phyloP scores from a whole-genome alignment of 257 asterid genomes.

The Scutellaria barbata region DNA sequence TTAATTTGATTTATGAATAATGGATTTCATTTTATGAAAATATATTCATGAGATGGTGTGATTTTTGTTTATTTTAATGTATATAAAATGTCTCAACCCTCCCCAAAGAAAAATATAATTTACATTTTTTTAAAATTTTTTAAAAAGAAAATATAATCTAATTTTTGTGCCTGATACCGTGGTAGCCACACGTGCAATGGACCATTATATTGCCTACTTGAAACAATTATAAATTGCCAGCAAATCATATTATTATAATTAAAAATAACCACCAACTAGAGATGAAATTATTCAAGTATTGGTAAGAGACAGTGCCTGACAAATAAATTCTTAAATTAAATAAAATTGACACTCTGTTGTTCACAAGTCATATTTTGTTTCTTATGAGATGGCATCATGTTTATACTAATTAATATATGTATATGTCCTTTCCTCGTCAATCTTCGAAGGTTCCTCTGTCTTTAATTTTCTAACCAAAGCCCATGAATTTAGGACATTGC shows the following conservation, averaged over 20 bases:
- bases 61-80: too few relatives aligned
- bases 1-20: too few relatives aligned
- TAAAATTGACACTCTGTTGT: constrained; percentile 21
- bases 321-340: constrained; percentile 1
- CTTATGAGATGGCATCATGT: constrained; percentile 35
- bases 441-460: constrained; percentile 17
- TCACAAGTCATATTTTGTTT: constrained; percentile 12
- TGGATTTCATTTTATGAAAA: too few relatives aligned
- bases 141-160: background rate
- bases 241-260: background rate
- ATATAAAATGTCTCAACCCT: too few relatives aligned
- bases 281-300: background rate
- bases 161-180: background rate
- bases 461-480: constrained; percentile 15
- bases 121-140: background rate
- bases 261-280: constrained; percentile 12
- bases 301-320: constrained; percentile 34
- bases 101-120: too few relatives aligned
- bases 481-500: constrained; percentile 31
- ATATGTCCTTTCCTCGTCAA: constrained; percentile 10
- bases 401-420: background rate
- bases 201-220: constrained; percentile 12
- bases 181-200: constrained; percentile 34
- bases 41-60: too few relatives aligned
- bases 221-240: constrained; percentile 23